phyloP scores from a whole-genome alignment of 768 basidiomycete genomes.

The Boletus pseudopeckii region DNA sequence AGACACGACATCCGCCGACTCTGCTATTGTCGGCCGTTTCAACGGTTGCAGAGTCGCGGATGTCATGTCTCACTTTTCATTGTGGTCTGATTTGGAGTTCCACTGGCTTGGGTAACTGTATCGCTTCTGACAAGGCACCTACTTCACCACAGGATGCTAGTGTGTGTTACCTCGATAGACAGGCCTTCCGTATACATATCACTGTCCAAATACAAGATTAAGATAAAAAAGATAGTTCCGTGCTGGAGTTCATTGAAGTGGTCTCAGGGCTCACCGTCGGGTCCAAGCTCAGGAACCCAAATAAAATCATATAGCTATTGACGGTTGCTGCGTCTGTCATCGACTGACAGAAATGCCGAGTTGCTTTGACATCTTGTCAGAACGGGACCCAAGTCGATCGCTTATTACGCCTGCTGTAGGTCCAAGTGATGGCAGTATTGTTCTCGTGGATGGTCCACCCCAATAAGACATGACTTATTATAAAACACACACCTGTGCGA shows the following conservation, averaged over 20 bases:
- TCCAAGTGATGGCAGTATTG: conserved; percentile 13
- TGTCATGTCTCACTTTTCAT: not conserved
- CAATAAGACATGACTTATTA: not conserved
- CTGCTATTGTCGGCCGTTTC: too few relatives aligned
- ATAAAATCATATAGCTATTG: not conserved
- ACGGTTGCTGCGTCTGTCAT: not conserved
- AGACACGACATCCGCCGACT: too few relatives aligned
- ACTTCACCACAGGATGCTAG: not conserved
- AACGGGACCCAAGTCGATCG: conserved; percentile 2
- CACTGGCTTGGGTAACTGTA: not conserved
- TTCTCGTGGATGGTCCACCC: conserved; percentile 5
- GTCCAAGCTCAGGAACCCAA: not conserved
- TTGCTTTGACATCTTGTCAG: conserved; percentile 15
- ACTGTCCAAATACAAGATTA: not conserved
- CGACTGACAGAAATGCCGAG: not conserved
- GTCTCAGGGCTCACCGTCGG: not conserved
- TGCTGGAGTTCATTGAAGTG: too few relatives aligned
- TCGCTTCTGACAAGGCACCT: not conserved
- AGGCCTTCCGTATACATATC: not conserved
- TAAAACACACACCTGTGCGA: conserved; percentile 4
- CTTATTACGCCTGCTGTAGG: conserved; percentile 15
- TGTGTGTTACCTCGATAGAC: not conserved
- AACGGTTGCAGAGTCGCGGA: not conserved
- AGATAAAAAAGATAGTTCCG: not conserved
- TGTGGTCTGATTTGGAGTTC: not conserved